Evolutionary conservation across 192 early-diverging fungal genomes (phyloP).

Genomic region (Backusella tuberculispora): DNA sequence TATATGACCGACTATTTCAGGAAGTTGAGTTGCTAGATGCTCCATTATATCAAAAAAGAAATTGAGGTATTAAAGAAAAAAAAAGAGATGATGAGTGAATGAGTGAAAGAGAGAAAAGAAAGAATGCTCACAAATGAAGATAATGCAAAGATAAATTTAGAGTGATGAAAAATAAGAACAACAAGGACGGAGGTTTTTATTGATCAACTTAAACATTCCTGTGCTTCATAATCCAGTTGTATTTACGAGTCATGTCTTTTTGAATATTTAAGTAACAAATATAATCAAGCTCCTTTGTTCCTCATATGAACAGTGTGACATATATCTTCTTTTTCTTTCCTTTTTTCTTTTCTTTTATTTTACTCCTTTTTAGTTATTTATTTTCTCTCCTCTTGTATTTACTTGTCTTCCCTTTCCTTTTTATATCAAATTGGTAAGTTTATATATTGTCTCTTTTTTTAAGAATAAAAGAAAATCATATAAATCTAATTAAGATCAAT

Average conservation of each 20-base stretch:
- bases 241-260: not conserved
- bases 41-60: not conserved
- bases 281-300: slow-evolving; percentile 7
- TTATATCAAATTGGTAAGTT: not conserved
- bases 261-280: slow-evolving; percentile 14
- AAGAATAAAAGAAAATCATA: not conserved
- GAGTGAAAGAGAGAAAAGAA: slow-evolving; percentile 7
- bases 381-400: slow-evolving; percentile 10
- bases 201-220: slow-evolving; percentile 16
- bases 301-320: not conserved
- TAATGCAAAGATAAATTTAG: not conserved
- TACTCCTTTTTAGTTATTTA: slow-evolving; percentile 3
- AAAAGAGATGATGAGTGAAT: not conserved
- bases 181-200: slow-evolving; percentile 13
- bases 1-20: slow-evolving; percentile 23
- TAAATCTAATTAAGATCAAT: too few species aligned
- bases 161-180: not conserved
- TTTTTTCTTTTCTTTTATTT: not conserved
- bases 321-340: not conserved
- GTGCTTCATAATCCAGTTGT: slow-evolving; percentile 10
- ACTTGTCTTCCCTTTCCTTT: not conserved
- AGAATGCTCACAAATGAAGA: slow-evolving; percentile 6
- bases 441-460: not conserved
- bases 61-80: not conserved
- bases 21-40: slow-evolving; percentile 14